These are phyloP conservation scores for Curvularia verruculosa DNA, from an alignment of 2,329 filamentous ascomycete genomes.

Conservation along the genomic window DNA sequence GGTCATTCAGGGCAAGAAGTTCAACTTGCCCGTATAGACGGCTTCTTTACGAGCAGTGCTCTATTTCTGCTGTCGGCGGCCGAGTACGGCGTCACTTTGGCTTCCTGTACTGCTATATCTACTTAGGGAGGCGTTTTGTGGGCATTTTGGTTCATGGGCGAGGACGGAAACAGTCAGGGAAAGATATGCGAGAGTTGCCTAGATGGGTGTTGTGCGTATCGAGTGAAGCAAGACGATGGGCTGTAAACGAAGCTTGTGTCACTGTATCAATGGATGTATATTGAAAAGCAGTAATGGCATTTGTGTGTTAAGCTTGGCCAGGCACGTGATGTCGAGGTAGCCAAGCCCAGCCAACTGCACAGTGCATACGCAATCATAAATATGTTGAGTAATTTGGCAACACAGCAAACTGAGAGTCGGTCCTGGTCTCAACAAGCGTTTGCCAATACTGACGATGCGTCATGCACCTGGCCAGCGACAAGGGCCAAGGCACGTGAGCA, in stretches of 20 bases:
- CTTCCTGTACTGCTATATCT: slow-evolving; percentile 11
- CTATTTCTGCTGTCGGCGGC: slow-evolving; percentile 12
- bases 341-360: background rate
- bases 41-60: slow-evolving; percentile 1
- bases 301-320: background rate
- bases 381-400: background rate
- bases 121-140: slow-evolving; percentile 13
- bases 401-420: too few species aligned
- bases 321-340: background rate
- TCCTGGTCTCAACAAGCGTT: background rate
- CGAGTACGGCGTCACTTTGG: slow-evolving; percentile 9
- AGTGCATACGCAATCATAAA: background rate
- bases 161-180: background rate
- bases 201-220: background rate
- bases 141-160: slow-evolving; percentile 5
- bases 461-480: background rate
- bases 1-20: slow-evolving; percentile 61
- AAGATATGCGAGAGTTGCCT: background rate
- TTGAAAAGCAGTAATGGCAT: background rate
- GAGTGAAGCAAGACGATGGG: background rate
- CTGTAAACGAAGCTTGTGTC: background rate
- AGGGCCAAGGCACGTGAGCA: slow-evolving; percentile 13
- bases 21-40: slow-evolving; percentile 59
- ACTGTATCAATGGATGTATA: slow-evolving; percentile 4
- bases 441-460: background rate